Percentiles rank a stretch among this genome's conserved stretches.
These are phyloP conservation scores for Coniochaeta pulveracea DNA, from an alignment of 2,329 filamentous ascomycete species.

Conservation along the genomic window DNA sequence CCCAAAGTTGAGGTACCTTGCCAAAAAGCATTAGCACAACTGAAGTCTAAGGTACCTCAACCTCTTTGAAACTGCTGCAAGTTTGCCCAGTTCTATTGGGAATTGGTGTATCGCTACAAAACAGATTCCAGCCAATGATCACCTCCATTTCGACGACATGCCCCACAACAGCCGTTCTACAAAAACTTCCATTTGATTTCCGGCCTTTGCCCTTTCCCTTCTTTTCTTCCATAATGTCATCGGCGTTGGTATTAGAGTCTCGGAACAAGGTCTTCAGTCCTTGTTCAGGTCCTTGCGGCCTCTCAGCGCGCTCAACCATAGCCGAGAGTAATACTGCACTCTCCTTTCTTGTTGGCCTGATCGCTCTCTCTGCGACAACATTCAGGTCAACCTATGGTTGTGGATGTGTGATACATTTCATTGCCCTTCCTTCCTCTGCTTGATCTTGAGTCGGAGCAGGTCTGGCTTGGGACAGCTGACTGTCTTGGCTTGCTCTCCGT, in stretches of 20 bases:
- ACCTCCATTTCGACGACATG: too few relatives aligned
- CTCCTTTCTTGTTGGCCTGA: constrained; percentile 62
- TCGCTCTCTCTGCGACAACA: constrained; percentile 24
- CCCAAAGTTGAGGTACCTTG: not conserved
- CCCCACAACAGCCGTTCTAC: too few relatives aligned
- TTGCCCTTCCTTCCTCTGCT: constrained; percentile 38
- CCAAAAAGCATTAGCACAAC: too few relatives aligned
- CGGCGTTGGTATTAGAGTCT: constrained; percentile 99
- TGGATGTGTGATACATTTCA: constrained; percentile 26
- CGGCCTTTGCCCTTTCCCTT: constrained; percentile 27
- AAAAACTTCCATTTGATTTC: too few relatives aligned
- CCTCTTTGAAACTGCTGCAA: too few relatives aligned
- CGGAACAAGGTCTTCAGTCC: constrained; percentile 84
- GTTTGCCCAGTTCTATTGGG: too few relatives aligned
- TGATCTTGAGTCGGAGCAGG: constrained; percentile 73
- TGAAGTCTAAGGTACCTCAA: too few relatives aligned
- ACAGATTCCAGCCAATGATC: too few relatives aligned
- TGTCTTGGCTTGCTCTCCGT: constrained; percentile 65
- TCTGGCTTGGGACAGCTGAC: constrained; percentile 78
- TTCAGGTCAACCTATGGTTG: constrained; percentile 24
- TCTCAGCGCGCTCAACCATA: constrained; percentile 94
- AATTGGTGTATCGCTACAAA: too few relatives aligned
- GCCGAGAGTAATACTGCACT: constrained; percentile 74
- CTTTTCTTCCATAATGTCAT: constrained; percentile 60
- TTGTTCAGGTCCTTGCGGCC: constrained; percentile 79